Evolutionary conservation across 2,329 filamentous ascomycete genomes (phyloP).

Genomic region (Drechslerella coelobrocha): DNA sequence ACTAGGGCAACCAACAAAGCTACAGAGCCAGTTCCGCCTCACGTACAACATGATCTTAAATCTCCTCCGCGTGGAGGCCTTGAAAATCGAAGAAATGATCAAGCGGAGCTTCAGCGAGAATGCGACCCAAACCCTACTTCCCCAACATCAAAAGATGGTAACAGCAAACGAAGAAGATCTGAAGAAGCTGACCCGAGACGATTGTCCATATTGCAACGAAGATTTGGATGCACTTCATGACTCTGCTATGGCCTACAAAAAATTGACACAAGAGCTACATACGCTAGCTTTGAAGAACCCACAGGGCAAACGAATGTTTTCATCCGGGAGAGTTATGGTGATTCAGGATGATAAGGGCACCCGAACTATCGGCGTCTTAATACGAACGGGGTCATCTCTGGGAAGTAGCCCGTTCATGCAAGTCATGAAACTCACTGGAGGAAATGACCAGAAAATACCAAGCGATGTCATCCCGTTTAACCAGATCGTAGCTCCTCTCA

Average conservation of each 20-base stretch:
- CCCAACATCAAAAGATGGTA: conserved; percentile 94
- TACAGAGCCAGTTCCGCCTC: conserved; percentile 92
- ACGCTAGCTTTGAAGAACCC: conserved; percentile 78
- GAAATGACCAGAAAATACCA: conserved; percentile 49
- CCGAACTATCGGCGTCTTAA: conserved; percentile 51
- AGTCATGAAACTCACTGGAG: conserved; percentile 52
- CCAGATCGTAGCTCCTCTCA: conserved; percentile 70
- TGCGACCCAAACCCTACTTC: conserved; percentile 89
- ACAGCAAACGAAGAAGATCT: conserved; percentile 90
- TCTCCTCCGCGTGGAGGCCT: conserved; percentile 86
- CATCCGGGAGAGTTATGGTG: conserved; percentile 76
- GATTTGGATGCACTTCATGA: conserved; percentile 82
- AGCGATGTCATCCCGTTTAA: conserved; percentile 72
- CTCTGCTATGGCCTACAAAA: conserved; percentile 78
- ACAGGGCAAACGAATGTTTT: conserved; percentile 79
- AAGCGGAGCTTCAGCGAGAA: conserved; percentile 99
- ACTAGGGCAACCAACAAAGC: conserved; percentile 89
- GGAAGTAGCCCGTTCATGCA: conserved; percentile 58
- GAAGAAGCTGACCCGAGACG: conserved; percentile 84
- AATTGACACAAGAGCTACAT: conserved; percentile 81
- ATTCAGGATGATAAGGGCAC: conserved; percentile 65
- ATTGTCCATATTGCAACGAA: conserved; percentile 80
- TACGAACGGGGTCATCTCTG: conserved; percentile 69
- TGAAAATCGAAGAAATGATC: conserved; percentile 99
- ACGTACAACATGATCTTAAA: conserved; percentile 99